phyloP scores from a whole-genome alignment of 2,329 filamentous ascomycete genomes.

The Calonectria pauciramosa region DNA sequence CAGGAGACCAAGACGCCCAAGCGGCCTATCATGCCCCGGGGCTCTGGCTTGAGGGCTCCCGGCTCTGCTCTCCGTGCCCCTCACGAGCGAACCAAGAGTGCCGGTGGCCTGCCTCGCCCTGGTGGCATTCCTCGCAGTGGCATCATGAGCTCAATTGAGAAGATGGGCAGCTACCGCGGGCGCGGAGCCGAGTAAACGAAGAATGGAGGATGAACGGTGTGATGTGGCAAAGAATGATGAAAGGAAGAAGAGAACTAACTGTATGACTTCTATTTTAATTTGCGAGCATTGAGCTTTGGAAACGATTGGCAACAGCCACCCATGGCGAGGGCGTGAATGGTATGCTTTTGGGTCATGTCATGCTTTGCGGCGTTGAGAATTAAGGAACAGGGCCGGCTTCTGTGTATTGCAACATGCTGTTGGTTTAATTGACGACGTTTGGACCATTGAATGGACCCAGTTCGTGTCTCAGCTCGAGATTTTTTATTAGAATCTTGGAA shows the following conservation, averaged over 20 bases:
- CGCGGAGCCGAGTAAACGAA: constrained; percentile 50
- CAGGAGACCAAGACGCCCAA: constrained; percentile 53
- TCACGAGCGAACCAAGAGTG: constrained; percentile 62
- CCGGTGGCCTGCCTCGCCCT: constrained; percentile 62
- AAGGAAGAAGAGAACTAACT: constrained; percentile 39
- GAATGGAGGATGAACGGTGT: constrained; percentile 12
- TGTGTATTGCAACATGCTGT: constrained; percentile 16
- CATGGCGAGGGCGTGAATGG: constrained; percentile 30
- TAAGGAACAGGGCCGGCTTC: constrained; percentile 6
- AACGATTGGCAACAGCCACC: constrained; percentile 22
- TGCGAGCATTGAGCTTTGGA: constrained; percentile 36
- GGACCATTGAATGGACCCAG: constrained; percentile 5
- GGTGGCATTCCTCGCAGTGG: constrained; percentile 70
- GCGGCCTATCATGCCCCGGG: constrained; percentile 55
- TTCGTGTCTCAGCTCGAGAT: background rate
- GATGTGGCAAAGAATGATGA: constrained; percentile 40
- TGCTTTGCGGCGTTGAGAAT: constrained; percentile 25
- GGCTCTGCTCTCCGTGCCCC: constrained; percentile 60
- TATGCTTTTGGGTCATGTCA: constrained; percentile 23
- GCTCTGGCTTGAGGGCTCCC: constrained; percentile 74
- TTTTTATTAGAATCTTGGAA: background rate
- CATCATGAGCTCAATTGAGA: constrained; percentile 88
- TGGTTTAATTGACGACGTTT: constrained; percentile 26
- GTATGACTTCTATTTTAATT: constrained; percentile 40
- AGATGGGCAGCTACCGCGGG: constrained; percentile 79